phyloP scores from a whole-genome alignment of 345 rosid genomes.

The Trapa bicornis region DNA sequence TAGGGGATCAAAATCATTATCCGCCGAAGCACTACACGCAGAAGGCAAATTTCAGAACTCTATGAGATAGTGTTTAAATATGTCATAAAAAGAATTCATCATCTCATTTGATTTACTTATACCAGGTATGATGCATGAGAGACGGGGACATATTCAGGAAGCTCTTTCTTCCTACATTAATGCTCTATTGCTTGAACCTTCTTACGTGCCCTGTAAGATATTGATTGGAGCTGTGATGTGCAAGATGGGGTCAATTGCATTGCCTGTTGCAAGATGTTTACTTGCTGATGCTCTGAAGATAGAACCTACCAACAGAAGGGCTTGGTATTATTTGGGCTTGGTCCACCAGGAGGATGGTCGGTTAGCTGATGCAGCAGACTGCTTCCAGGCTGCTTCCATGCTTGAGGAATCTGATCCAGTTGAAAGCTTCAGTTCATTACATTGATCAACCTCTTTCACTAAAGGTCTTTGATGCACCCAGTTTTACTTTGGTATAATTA shows the following conservation, averaged over 20 bases:
- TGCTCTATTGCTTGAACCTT: conserved; percentile 48
- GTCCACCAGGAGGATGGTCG: conserved; percentile 74
- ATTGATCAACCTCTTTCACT: conserved; percentile 15
- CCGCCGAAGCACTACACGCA: conserved; percentile 54
- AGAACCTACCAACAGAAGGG: conserved; percentile 74
- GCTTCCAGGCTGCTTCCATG: conserved; percentile 92
- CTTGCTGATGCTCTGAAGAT: conserved; percentile 82
- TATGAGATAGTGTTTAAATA: not conserved
- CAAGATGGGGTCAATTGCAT: conserved; percentile 36
- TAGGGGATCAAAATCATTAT: conserved; percentile 58
- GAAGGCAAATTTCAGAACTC: conserved; percentile 49
- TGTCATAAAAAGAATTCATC: not conserved
- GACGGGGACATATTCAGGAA: conserved; percentile 42
- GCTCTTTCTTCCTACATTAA: conserved; percentile 42
- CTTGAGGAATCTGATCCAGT: conserved; percentile 88
- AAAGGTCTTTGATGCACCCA: conserved; percentile 13
- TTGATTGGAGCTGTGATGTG: conserved; percentile 42
- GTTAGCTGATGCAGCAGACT: conserved; percentile 72
- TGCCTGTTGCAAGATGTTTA: conserved; percentile 76
- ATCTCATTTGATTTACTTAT: conserved; percentile 7
- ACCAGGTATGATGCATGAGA: conserved; percentile 62
- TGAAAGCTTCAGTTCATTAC: conserved; percentile 64
- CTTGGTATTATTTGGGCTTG: conserved; percentile 82
- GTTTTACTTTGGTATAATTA: not conserved
- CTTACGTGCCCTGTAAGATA: conserved; percentile 57